Base-by-base conservation (phyloP, 345 rosid genomes). In the Crucihimalaya himalaica region DNA sequence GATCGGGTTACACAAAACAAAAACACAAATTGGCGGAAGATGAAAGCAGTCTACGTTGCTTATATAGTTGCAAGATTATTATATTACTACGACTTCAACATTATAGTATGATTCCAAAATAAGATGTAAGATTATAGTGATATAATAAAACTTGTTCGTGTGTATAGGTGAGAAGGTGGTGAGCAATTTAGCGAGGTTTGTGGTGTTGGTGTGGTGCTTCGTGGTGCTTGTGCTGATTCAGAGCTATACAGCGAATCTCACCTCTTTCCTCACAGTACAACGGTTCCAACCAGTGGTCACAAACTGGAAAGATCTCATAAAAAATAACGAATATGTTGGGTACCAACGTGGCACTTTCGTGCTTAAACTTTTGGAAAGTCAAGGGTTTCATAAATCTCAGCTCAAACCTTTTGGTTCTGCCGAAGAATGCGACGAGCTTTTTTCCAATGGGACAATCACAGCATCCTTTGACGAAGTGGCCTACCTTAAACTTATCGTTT, bases 231-330 rank as follows among this genome's bases (percentile, higher is more conserved):
- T 85, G 18, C 19, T 85, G 23, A 83, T 37, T 50, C 79, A 81
- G 4, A 83, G 82, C 40, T 81, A 85, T 55, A 77, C 83, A n/a
- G 84, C 87, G 0, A 80, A 64, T 28, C 72, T 84, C 55, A 71
- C 82, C 3, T 84, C 84, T 8, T 60, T 75, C 72, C 27, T 84
- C 13, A 84, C 81, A 0, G 73, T 80, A 12, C 77, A 75, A 42
- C 68, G 60, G 0, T 23, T 80, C 1, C 32, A 52, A 15, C 69
- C 81, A 45, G 10, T 25, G 39, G 40, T 55, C 50, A 71, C 47
- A 48, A 58, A n/a, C 7, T 28, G 46, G 54, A 34, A 57, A 12
- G 59, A 48, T 52, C 80, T 77, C 39, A 56, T 57, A 6, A 63
- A 27, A 20, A 62, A 25, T 18, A 52, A 28, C 2, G 31, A 71